Evolutionary conservation across 2,329 filamentous ascomycete genomes (phyloP).

Genomic region (Hymenoscyphus fraxineus): DNA sequence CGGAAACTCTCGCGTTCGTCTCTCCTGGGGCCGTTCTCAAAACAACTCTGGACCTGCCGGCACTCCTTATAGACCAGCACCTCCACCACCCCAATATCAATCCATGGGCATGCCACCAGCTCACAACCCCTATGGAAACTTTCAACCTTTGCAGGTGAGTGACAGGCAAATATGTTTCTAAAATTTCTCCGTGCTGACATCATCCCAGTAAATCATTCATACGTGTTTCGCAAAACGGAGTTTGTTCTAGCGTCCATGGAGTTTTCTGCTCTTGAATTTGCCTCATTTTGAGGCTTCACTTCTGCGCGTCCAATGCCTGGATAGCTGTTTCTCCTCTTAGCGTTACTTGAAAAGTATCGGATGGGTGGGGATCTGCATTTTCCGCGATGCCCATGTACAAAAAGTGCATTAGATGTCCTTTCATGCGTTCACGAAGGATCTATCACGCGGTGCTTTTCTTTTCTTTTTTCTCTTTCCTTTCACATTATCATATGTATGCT

Average conservation of each 20-base stretch:
- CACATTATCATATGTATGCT: slow-evolving; percentile 2
- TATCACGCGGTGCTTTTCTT: slow-evolving; percentile 13
- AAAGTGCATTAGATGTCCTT: slow-evolving; percentile 38
- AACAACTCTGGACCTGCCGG: slow-evolving; percentile 97
- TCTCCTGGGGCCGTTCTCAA: slow-evolving; percentile 96
- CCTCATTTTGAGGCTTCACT: slow-evolving; percentile 32
- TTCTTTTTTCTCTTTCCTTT: not conserved
- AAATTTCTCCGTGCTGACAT: slow-evolving; percentile 14
- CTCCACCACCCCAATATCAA: slow-evolving; percentile 70
- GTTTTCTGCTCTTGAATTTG: slow-evolving; percentile 35
- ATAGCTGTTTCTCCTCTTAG: slow-evolving; percentile 38
- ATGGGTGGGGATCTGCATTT: slow-evolving; percentile 37
- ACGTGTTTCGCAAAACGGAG: slow-evolving; percentile 35
- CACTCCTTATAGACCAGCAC: slow-evolving; percentile 93
- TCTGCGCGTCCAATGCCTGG: slow-evolving; percentile 37
- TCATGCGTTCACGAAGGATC: slow-evolving; percentile 37
- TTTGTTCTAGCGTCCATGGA: slow-evolving; percentile 36
- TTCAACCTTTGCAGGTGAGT: slow-evolving; percentile 35
- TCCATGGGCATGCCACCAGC: slow-evolving; percentile 48
- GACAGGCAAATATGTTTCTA: not conserved
- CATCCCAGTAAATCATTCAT: slow-evolving; percentile 33
- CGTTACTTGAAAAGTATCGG: slow-evolving; percentile 38
- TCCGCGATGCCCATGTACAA: slow-evolving; percentile 38
- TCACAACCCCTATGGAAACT: slow-evolving; percentile 34
- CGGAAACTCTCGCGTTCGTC: slow-evolving; percentile 93